phyloP scores from a whole-genome alignment of 306 rosid species.

The Malus domestica region ASM211411v1 NC_041795.1:3401001-3401500 shows the following conservation, averaged over 20 bases:
- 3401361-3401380: not conserved
- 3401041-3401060: not conserved
- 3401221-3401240: not conserved
- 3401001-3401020: not conserved
- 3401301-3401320: not conserved
- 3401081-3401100: not conserved
- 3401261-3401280: not conserved
- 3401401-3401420: not conserved
- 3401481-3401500: not conserved
- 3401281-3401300: conserved; percentile 4
- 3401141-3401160: not conserved
- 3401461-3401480: not conserved
- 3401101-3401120: not conserved
- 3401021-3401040: not conserved
- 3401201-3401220: not conserved
- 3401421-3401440: not conserved
- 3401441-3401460: not conserved
- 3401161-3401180: not conserved
- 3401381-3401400: not conserved
- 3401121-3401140: not conserved
- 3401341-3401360: not conserved
- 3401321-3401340: not conserved
- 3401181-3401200: not conserved
- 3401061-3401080: not conserved
- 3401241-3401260: not conserved